Evolutionary conservation across 176 grass and related monocot species (phyloP).

Genomic region (Triticum dicoccoides): DNA sequence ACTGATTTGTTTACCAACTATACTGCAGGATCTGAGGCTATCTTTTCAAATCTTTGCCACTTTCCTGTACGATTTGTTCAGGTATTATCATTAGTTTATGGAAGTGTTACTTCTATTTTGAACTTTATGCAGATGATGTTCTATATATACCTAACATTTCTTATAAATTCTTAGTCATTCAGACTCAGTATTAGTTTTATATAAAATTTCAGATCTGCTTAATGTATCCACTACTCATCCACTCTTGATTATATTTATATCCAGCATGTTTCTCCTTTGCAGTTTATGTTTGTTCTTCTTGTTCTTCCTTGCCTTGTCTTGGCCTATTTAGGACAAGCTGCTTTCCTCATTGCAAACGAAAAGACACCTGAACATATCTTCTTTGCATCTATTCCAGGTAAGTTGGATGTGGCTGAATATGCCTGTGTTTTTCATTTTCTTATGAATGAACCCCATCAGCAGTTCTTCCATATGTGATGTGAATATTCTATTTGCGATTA

Average conservation of each 20-base stretch:
- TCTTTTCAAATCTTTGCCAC: slow-evolving; percentile 97
- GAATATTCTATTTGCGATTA: not conserved
- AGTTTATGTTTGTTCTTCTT: slow-evolving; percentile 86
- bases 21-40: slow-evolving; percentile 89
- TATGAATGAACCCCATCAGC: slow-evolving; percentile 10
- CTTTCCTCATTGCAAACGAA: slow-evolving; percentile 86
- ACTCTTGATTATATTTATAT: not conserved
- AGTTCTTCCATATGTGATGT: not conserved
- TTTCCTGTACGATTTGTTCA: slow-evolving; percentile 95
- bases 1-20: slow-evolving; percentile 17
- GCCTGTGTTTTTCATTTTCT: slow-evolving; percentile 6
- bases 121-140: not conserved
- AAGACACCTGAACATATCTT: slow-evolving; percentile 63
- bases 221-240: not conserved
- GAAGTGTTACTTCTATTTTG: not conserved
- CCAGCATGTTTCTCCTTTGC: slow-evolving; percentile 36
- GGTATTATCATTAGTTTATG: slow-evolving; percentile 42
- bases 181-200: not conserved
- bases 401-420: slow-evolving; percentile 28
- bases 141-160: not conserved
- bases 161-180: slow-evolving; percentile 7
- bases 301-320: slow-evolving; percentile 91
- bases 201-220: not conserved
- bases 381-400: slow-evolving; percentile 94
- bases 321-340: slow-evolving; percentile 92